These are phyloP conservation scores for Acanthamoeba castellanii DNA, from an alignment of 208 protist species.

Conservation along the genomic window DNA sequence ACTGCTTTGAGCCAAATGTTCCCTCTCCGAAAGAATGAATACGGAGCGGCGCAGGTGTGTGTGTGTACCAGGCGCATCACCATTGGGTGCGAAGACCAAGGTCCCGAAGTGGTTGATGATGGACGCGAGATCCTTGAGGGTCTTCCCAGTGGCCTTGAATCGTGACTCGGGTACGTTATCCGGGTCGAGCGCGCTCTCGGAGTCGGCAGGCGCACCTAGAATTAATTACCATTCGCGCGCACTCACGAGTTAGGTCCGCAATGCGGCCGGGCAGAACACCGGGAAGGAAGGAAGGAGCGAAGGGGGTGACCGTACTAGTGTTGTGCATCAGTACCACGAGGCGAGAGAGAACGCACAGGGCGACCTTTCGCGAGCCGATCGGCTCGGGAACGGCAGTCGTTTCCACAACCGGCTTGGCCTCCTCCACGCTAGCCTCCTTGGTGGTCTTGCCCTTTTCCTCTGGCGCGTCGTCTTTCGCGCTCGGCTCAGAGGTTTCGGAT, in stretches of 20 bases:
- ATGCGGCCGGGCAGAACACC: too few species aligned
- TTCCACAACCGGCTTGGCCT: neutral
- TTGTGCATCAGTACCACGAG: neutral
- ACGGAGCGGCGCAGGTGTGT: neutral
- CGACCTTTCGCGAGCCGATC: neutral
- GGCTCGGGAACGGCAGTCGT: neutral
- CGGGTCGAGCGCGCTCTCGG: neutral
- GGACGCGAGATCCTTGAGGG: neutral
- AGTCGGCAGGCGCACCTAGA: neutral
- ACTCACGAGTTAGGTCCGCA: neutral
- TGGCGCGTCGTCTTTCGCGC: neutral
- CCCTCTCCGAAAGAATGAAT: too few species aligned
- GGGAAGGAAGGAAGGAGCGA: neutral
- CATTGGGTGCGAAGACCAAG: neutral
- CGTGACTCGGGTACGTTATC: neutral
- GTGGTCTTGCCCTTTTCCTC: neutral
- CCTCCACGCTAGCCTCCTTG: neutral
- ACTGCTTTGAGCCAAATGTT: too few species aligned
- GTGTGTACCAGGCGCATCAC: neutral
- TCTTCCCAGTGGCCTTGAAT: conserved; percentile 16
- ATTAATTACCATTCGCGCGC: neutral
- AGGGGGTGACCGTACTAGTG: neutral
- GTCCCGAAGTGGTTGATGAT: neutral
- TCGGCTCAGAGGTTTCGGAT: neutral
- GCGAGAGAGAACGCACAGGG: conserved; percentile 9